phyloP scores from a whole-genome alignment of 306 rosid genomes.

The Carpinus fangiana region DNA sequence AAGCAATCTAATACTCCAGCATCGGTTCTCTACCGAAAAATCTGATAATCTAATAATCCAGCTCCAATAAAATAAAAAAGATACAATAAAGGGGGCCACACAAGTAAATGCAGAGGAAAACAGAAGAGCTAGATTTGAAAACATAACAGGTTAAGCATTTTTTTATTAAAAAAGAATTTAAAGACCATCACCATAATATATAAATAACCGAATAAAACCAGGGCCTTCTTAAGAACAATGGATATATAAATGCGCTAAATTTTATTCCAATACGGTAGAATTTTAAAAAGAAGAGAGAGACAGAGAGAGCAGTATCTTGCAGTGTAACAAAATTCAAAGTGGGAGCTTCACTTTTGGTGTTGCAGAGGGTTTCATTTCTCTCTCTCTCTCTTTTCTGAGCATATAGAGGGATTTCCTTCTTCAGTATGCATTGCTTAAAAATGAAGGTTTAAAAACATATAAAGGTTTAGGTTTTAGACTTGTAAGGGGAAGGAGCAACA shows the following conservation, averaged over 20 bases:
- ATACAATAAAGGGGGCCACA: conserved; percentile 1
- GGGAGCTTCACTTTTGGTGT: conserved; percentile 1
- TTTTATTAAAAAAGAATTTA: not conserved
- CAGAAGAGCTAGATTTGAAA: conserved; percentile 1
- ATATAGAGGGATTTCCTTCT: not conserved
- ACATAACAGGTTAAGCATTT: conserved; percentile 8
- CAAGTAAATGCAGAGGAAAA: conserved; percentile 6
- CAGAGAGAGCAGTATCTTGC: not conserved
- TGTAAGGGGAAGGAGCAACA: not conserved
- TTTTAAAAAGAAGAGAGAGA: not conserved
- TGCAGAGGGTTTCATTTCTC: conserved; percentile 11
- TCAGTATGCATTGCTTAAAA: not conserved
- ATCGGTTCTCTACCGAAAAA: conserved; percentile 9
- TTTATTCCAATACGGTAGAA: not conserved
- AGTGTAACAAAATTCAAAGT: not conserved
- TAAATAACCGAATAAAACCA: not conserved
- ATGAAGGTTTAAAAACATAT: not conserved
- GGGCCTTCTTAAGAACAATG: not conserved
- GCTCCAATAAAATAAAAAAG: not conserved
- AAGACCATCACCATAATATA: not conserved
- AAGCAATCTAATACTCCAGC: conserved; percentile 23
- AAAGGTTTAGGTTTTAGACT: not conserved
- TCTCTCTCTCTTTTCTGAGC: not conserved
- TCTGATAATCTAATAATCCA: conserved; percentile 26
- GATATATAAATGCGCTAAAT: not conserved